Conservation (phyloP, 2,329 filamentous ascomycete genomes). For the Aspergillus viridinutans region DNA sequence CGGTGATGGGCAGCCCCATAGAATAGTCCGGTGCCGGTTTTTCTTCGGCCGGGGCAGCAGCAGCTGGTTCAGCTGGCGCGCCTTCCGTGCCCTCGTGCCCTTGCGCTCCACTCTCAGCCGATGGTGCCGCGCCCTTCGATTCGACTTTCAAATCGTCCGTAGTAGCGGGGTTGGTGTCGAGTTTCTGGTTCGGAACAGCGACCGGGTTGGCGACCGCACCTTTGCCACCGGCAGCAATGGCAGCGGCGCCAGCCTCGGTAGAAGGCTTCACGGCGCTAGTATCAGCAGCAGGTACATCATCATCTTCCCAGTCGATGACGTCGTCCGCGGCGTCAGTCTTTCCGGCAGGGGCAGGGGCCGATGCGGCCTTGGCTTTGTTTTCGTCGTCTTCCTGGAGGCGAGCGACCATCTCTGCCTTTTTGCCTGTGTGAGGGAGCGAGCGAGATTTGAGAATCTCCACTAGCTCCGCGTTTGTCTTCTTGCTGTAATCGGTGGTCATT, state of each 20-base stretch:
- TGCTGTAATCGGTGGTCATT: conserved; percentile 45
- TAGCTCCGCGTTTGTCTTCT: conserved; percentile 48
- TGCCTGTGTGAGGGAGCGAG: conserved; percentile 45
- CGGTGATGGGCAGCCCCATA: conserved; percentile 40
- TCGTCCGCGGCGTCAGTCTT: conserved; percentile 36
- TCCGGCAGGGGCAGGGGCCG: conserved; percentile 14
- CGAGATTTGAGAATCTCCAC: conserved; percentile 48
- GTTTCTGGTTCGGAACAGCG: conserved; percentile 38
- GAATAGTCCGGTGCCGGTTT: conserved; percentile 39
- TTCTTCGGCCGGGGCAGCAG: conserved; percentile 20
- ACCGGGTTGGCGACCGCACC: conserved; percentile 36
- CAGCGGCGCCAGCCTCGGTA: conserved; percentile 28
- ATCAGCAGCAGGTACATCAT: conserved; percentile 30
- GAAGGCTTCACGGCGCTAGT: conserved; percentile 23
- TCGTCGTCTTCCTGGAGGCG: conserved; percentile 44
- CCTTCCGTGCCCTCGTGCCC: conserved; percentile 14
- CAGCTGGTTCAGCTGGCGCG: conserved; percentile 15
- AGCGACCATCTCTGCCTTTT: conserved; percentile 48
- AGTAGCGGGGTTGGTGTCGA: conserved; percentile 34
- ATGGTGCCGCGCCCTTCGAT: conserved; percentile 17
- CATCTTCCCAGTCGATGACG: conserved; percentile 45
- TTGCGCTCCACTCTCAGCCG: conserved; percentile 7
- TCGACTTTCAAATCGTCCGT: conserved; percentile 37
- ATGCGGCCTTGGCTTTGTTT: conserved; percentile 16
- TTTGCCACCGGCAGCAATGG: conserved; percentile 37